Evolutionary conservation across 139 green algal genomes (phyloP), one percentile per base, ranked within the genome.

Genomic region (Bryopsis sp.): DNA sequence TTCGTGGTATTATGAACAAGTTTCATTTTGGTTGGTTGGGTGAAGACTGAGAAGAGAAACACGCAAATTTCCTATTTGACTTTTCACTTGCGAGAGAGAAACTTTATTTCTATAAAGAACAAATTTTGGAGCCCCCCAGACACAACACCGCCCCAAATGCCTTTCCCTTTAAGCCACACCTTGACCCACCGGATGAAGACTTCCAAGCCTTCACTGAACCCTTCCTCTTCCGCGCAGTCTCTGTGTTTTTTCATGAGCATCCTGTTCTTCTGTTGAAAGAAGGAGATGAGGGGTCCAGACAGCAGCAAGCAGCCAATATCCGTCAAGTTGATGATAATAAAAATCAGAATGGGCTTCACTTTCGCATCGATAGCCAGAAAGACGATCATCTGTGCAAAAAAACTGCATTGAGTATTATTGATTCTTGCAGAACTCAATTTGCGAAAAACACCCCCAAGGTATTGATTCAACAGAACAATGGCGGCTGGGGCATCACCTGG

Each of bases 351-450:
- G 7, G 54, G 54, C 54, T 34, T 63, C 7, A 29, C 54, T 29
- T 63, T 63, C n/a, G 24, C 15, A 33, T 63, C n/a, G 54, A 63
- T 63, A 33, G n/a, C 15, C 7, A 63, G n/a, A 19, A 63, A 63
- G n/a, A 63, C 54, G n/a, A 63, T 63, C 54, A 63, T 63, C 54
- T 63, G 43, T 19, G n/a, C n/a, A n/a, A n/a, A n/a, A n/a, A n/a
- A n/a, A n/a, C n/a, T n/a, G n/a, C n/a, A n/a, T n/a, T n/a, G n/a
- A n/a, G n/a, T n/a, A n/a, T n/a, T n/a, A n/a, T n/a, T n/a, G n/a
- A n/a, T n/a, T n/a, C n/a, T n/a, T n/a, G n/a, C n/a, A n/a, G n/a
- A n/a, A n/a, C n/a, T n/a, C n/a, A n/a, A n/a, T n/a, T n/a, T n/a
- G n/a, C n/a, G n/a, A n/a, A n/a, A n/a, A n/a, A n/a, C n/a, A n/a